Evolutionary conservation across 768 basidiomycete genomes (phyloP), one percentile per base, ranked within the genome.

Genomic region (Boletus tomentosulus): DNA sequence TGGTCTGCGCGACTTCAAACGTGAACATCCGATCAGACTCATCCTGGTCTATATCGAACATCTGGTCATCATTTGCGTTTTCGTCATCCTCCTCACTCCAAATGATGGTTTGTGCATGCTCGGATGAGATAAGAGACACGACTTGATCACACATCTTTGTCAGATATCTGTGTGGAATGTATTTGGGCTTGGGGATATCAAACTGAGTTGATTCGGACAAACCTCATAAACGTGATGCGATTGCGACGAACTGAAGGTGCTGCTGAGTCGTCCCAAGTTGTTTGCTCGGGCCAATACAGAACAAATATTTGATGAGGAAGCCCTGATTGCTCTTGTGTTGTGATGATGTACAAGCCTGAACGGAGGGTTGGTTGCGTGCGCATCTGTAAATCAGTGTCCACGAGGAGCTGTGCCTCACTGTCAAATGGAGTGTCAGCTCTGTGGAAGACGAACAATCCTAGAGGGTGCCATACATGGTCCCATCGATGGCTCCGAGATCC

Each of bases 151-250:
- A 69, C 37, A 85, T 72, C 66, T 82, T 82, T 2, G 74, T 82
- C 12, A 85, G 75, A 57, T 86, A 85, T 46, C 84, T 85, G 34
- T 9, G 5, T 16, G 12, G 39, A 0, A 45, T 19, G 4, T 2
- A 12, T 24, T 24, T 3, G 1, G 16, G 8, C 1, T 12, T 6
- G 2, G 1, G 37, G 22, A 19, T 16, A 13, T 38, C 24, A 1
- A 19, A 22, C 19, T 12, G 11, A 3, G 9, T 6, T 39, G 1
- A 51, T 27, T 1, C 4, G 4, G 6, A 53, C 66, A 37, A 65
- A 80, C 84, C 83, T 68, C 81, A 85, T 84, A 58, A 85, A 85
- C 0, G 82, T 81, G 3, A 78, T 70, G 6, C 84, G 73, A 66
- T 84, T 85, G 3, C 77, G 74, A 28, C 71, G 61, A 46, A 80